Evolutionary conservation across 768 basidiomycete genomes (phyloP).

Genomic region (Amanita rimosa): DNA sequence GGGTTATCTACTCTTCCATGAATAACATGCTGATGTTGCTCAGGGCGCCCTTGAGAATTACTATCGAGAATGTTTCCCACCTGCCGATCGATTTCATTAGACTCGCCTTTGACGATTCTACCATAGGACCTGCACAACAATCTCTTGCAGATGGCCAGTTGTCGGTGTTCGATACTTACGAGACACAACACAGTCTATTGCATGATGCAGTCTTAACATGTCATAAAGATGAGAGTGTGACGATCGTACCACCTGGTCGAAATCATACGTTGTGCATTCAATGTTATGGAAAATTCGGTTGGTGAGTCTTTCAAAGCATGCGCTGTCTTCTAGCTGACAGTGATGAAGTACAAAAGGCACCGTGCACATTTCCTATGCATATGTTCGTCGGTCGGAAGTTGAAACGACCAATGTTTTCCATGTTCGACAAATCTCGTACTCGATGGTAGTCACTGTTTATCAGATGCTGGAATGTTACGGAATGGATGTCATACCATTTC

Average conservation of each 20-base stretch:
- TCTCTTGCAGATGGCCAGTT: slow-evolving; percentile 72
- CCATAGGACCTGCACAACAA: slow-evolving; percentile 64
- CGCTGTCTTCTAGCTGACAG: slow-evolving; percentile 8
- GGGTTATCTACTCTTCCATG: slow-evolving; percentile 14
- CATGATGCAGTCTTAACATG: slow-evolving; percentile 76
- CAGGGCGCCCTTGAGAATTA: slow-evolving; percentile 78
- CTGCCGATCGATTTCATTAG: slow-evolving; percentile 79
- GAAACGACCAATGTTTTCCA: slow-evolving; percentile 50
- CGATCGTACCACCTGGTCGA: slow-evolving; percentile 55
- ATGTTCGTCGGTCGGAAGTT: slow-evolving; percentile 36
- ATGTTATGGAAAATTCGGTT: slow-evolving; percentile 86
- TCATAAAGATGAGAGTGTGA: slow-evolving; percentile 37
- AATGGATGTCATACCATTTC: slow-evolving; percentile 73
- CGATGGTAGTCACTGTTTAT: slow-evolving; percentile 89
- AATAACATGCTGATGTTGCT: neutral
- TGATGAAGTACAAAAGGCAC: slow-evolving; percentile 59
- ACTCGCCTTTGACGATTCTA: slow-evolving; percentile 86
- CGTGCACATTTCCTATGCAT: slow-evolving; percentile 78
- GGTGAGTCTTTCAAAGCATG: slow-evolving; percentile 42
- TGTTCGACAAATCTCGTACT: slow-evolving; percentile 79
- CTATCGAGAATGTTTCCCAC: slow-evolving; percentile 81
- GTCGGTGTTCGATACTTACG: slow-evolving; percentile 78
- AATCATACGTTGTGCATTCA: slow-evolving; percentile 55
- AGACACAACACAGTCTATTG: slow-evolving; percentile 75
- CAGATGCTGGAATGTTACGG: slow-evolving; percentile 83